These are phyloP conservation scores for Colletotrichum sp. DNA, from an alignment of 2,329 filamentous ascomycete species.

Conservation along the genomic window DNA sequence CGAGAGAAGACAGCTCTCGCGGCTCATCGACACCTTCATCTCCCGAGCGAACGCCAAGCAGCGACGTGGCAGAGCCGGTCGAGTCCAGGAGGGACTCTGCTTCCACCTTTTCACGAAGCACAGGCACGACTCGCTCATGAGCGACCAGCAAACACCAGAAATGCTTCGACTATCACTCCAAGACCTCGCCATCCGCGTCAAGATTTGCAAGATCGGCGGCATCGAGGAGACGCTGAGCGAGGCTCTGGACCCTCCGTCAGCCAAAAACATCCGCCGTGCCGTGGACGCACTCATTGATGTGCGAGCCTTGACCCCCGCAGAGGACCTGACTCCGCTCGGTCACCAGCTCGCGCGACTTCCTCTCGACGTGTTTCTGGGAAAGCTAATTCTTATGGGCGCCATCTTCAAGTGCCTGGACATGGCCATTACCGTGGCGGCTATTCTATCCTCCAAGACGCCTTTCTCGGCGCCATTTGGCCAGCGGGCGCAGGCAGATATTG, in stretches of 20 bases:
- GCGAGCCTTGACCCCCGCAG: constrained; percentile 79
- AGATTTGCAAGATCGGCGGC: constrained; percentile 94
- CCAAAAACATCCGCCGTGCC: constrained; percentile 91
- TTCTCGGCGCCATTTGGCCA: constrained; percentile 89
- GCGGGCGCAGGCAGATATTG: constrained; percentile 80
- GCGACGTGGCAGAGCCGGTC: constrained; percentile 88
- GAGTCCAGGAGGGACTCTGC: constrained; percentile 93
- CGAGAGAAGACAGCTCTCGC: constrained; percentile 87
- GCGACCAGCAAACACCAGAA: constrained; percentile 93
- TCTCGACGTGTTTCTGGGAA: constrained; percentile 92
- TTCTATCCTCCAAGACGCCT: constrained; percentile 92
- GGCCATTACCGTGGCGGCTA: constrained; percentile 88
- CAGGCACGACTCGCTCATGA: constrained; percentile 84
- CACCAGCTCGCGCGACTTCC: constrained; percentile 87
- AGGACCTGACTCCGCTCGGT: constrained; percentile 88
- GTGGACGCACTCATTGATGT: constrained; percentile 95
- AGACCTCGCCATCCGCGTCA: constrained; percentile 93
- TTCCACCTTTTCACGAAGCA: constrained; percentile 95
- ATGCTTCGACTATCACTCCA: constrained; percentile 94
- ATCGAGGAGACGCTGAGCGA: constrained; percentile 89
- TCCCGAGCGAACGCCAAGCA: constrained; percentile 96
- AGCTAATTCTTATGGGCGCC: constrained; percentile 84
- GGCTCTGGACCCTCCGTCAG: constrained; percentile 87
- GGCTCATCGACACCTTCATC: constrained; percentile 93
- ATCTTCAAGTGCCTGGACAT: constrained; percentile 94